Conservation (phyloP, 2,329 filamentous ascomycete genomes). For the Pseudogymnoascus sp. region DNA sequence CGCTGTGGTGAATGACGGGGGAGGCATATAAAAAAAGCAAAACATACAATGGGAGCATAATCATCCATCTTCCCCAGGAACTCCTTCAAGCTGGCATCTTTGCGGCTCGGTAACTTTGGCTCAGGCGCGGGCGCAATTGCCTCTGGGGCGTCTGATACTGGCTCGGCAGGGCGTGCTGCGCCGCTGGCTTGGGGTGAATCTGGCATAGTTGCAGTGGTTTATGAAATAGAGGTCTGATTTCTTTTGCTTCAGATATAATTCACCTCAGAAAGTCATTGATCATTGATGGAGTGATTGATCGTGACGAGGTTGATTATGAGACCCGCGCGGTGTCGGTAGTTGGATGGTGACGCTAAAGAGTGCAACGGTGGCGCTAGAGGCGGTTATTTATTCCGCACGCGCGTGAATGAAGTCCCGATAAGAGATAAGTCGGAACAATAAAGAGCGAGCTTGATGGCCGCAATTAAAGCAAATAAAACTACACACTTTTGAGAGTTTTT, state of each 20-base stretch:
- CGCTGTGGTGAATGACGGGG: neutral
- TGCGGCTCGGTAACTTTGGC: conserved; percentile 65
- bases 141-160: conserved; percentile 7
- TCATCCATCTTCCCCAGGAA: conserved; percentile 97
- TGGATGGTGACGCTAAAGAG: neutral
- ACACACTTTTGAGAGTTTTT: neutral
- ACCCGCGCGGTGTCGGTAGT: conserved; percentile 5
- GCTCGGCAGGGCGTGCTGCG: neutral
- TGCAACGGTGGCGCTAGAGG: neutral
- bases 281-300: neutral
- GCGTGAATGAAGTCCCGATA: neutral
- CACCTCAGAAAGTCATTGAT: neutral
- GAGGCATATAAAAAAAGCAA: neutral
- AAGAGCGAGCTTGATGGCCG: neutral
- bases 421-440: neutral
- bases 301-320: conserved; percentile 3
- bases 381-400: neutral
- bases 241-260: neutral
- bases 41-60: conserved; percentile 84
- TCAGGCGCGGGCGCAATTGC: conserved; percentile 43
- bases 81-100: conserved; percentile 86
- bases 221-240: neutral
- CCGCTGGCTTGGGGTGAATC: neutral
- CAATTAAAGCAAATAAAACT: neutral
- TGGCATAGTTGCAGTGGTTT: neutral